Conservation (phyloP, 257 asterid genomes). For the Capsicum pubescens region DNA sequence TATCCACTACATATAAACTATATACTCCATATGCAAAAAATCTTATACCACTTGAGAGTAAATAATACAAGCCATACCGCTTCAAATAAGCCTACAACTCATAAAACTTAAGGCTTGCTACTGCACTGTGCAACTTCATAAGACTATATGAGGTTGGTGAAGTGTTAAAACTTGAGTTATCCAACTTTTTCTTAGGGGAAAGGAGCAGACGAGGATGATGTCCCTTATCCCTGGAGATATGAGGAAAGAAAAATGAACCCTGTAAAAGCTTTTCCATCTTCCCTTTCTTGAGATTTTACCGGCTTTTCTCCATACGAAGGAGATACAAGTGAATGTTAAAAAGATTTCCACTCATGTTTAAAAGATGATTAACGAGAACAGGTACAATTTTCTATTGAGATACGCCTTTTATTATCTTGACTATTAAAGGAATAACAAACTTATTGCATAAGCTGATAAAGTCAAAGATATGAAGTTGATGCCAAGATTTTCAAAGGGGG, state of each 20-base stretch:
- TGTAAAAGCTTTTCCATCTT: background rate
- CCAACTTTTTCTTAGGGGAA: background rate
- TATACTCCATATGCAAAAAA: background rate
- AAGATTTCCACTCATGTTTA: background rate
- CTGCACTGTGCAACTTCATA: background rate
- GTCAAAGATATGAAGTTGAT: background rate
- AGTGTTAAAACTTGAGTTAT: background rate
- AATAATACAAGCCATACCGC: background rate
- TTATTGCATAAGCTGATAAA: background rate
- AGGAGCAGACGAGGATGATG: background rate
- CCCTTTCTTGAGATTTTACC: background rate
- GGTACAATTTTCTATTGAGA: background rate
- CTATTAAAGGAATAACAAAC: background rate
- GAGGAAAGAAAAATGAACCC: background rate
- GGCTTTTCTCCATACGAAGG: background rate
- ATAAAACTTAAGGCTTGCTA: conserved; percentile 3
- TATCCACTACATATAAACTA: background rate
- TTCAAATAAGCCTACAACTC: background rate
- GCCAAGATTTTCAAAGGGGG: background rate
- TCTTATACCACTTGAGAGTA: background rate
- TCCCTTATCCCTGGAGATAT: background rate
- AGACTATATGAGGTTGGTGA: background rate
- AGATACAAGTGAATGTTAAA: background rate
- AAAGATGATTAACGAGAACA: background rate
- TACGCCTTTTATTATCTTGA: background rate